These are phyloP conservation scores for Senna siamea DNA, from an alignment of 306 rosid species.

Conservation along the genomic window DNA sequence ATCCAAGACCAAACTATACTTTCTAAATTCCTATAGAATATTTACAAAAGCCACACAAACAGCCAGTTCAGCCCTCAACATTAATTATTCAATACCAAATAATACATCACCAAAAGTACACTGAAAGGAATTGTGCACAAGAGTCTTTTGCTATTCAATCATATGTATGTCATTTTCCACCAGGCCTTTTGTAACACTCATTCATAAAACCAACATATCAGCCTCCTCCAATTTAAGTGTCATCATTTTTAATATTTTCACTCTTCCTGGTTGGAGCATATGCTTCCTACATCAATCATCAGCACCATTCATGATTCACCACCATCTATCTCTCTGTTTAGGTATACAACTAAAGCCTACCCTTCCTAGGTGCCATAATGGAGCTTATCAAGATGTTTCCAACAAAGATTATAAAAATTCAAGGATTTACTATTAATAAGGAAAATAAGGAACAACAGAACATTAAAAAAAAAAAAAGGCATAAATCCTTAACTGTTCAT, in stretches of 20 bases:
- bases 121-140: background rate
- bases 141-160: conserved; percentile 14
- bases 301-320: background rate
- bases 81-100: conserved; percentile 5
- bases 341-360: conserved; percentile 13
- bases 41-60: conserved; percentile 14
- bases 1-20: conserved; percentile 22
- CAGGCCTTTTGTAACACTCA: conserved; percentile 2
- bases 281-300: conserved; percentile 9
- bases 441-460: conserved; percentile 6
- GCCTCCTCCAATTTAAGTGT: conserved; percentile 17
- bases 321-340: conserved; percentile 7
- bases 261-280: conserved; percentile 10
- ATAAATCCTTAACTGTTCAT: conserved; percentile 70
- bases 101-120: background rate
- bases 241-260: conserved; percentile 1
- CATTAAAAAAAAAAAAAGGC: conserved; percentile 7
- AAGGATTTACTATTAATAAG: conserved; percentile 23
- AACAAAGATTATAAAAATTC: conserved; percentile 20
- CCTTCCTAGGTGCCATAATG: background rate
- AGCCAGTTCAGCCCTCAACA: conserved; percentile 15
- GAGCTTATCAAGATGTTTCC: conserved; percentile 6
- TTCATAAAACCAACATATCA: conserved; percentile 15
- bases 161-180: conserved; percentile 8
- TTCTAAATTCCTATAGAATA: conserved; percentile 1